Evolutionary conservation across 257 asterid species (phyloP).

Genomic region (Capsicum rhomboideum): DNA sequence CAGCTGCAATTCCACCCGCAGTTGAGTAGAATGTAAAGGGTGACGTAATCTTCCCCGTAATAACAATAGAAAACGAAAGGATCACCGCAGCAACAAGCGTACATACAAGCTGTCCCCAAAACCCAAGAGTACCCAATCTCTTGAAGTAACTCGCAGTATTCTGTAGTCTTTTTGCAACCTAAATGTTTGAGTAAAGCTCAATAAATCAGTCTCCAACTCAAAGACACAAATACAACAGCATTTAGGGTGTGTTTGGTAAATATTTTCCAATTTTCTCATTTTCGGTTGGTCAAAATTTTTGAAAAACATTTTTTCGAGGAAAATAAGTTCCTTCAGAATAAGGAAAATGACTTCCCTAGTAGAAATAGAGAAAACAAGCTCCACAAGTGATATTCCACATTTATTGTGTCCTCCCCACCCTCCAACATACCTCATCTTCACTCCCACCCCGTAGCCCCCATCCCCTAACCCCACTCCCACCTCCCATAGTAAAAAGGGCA

Average conservation of each 20-base stretch:
- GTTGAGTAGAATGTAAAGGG: constrained; percentile 86
- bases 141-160: constrained; percentile 76
- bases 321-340: no score
- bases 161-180: constrained; percentile 91
- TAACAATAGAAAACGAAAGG: constrained; percentile 71
- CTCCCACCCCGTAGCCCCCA: no score
- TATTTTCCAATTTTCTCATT: no score
- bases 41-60: constrained; percentile 79
- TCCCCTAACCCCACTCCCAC: no score
- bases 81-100: constrained; percentile 81
- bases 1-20: constrained; percentile 91
- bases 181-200: constrained; percentile 2
- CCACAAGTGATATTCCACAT: no score
- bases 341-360: no score
- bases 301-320: no score
- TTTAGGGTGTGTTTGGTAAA: not conserved
- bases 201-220: not conserved
- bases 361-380: no score
- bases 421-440: no score
- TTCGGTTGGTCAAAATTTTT: no score
- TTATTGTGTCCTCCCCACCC: no score
- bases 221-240: not conserved
- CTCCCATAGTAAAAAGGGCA: no score
- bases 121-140: constrained; percentile 92
- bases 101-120: constrained; percentile 91